phyloP scores from a whole-genome alignment of 1,139 yeast species.

The Sugiyamaella novakii region DNA sequence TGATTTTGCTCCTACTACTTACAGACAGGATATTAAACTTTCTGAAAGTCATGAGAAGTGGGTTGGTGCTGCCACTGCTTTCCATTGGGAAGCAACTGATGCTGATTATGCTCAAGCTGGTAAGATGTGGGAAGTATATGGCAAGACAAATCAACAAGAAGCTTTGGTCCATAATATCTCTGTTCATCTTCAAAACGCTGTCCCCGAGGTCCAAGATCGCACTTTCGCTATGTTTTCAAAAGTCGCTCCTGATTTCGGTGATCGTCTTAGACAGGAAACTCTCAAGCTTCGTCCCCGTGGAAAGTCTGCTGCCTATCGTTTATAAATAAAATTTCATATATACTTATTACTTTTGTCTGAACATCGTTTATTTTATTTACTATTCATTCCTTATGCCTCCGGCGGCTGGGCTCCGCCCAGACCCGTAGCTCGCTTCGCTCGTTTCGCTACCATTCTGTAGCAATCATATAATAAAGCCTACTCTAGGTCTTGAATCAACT shows the following conservation, averaged over 20 bases:
- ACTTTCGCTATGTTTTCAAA: conserved; percentile 76
- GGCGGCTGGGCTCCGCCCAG: too few species aligned
- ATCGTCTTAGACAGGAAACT: conserved; percentile 62
- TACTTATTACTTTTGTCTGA: too few species aligned
- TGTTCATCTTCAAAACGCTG: conserved; percentile 69
- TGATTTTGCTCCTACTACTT: conserved; percentile 52
- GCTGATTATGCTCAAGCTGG: conserved; percentile 70
- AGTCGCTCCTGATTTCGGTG: conserved; percentile 69
- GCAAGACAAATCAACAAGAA: conserved; percentile 65
- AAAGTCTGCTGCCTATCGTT: conserved; percentile 17
- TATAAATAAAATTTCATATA: conserved; percentile 1
- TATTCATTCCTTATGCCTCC: too few species aligned
- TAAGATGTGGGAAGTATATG: conserved; percentile 66
- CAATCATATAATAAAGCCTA: too few species aligned
- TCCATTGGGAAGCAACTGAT: conserved; percentile 80
- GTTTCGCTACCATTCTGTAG: neutral
- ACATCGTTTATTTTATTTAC: too few species aligned
- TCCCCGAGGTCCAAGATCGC: conserved; percentile 74
- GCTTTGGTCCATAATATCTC: conserved; percentile 84
- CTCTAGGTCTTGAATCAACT: too few species aligned
- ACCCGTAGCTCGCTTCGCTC: too few species aligned
- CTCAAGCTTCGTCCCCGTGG: conserved; percentile 53
- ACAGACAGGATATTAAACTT: conserved; percentile 41
- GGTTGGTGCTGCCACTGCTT: conserved; percentile 84
- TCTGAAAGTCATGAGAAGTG: conserved; percentile 79